phyloP scores from a whole-genome alignment of 1,139 yeast genomes.

The Hanseniaspora sp. region DNA sequence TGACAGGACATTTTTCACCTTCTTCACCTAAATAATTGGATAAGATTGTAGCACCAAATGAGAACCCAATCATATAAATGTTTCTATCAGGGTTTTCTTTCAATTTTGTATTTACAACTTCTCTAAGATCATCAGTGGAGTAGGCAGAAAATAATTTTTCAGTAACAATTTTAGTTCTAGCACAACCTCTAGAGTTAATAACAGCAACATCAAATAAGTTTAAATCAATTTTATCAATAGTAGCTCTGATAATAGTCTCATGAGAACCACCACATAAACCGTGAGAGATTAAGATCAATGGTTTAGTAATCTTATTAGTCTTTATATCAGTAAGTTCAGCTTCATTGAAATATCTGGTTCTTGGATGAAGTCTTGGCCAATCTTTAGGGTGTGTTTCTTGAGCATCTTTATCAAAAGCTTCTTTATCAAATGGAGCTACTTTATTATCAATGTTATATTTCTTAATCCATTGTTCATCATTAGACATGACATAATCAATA shows the following conservation, averaged over 20 bases:
- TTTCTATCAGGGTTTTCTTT: conserved; percentile 57
- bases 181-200: conserved; percentile 76
- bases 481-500: conserved; percentile 58
- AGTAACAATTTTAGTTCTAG: conserved; percentile 65
- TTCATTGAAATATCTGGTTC: conserved; percentile 59
- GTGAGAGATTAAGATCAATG: conserved; percentile 62
- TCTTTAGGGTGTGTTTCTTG: conserved; percentile 49
- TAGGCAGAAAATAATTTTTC: conserved; percentile 65
- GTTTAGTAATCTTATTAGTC: conserved; percentile 37
- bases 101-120: conserved; percentile 43
- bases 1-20: conserved; percentile 42
- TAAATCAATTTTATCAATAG: conserved; percentile 30
- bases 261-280: conserved; percentile 92
- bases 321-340: conserved; percentile 36
- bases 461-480: conserved; percentile 21
- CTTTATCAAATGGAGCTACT: conserved; percentile 28
- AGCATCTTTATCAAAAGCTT: conserved; percentile 41
- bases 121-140: conserved; percentile 62
- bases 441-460: conserved; percentile 31
- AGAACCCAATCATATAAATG: conserved; percentile 67
- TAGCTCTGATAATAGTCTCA: conserved; percentile 70
- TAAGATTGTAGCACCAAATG: conserved; percentile 76
- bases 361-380: conserved; percentile 66
- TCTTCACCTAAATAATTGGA: conserved; percentile 73
- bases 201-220: conserved; percentile 56